Percentiles rank a stretch among this genome's conserved stretches.
phyloP scores from a whole-genome alignment of 129 eudicot species.

The Flaveria trinervia region DNA sequence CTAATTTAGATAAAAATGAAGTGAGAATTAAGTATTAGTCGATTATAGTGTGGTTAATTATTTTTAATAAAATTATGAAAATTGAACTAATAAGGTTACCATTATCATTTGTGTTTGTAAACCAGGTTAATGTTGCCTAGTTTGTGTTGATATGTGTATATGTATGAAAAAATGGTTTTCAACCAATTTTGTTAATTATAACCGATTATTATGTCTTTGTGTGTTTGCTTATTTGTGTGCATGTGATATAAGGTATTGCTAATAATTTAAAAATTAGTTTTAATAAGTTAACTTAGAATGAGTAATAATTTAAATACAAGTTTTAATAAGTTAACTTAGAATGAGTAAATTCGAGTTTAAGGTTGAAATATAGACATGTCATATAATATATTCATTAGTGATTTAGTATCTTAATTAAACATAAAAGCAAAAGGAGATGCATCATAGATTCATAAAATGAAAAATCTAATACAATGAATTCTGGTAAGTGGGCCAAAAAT shows the following conservation, averaged over 20 bases:
- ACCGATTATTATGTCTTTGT: not conserved
- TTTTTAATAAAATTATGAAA: not conserved
- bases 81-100: too few relatives aligned
- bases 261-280: not conserved
- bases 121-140: not conserved
- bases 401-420: not conserved
- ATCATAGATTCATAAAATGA: not conserved
- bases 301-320: not conserved
- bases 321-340: not conserved
- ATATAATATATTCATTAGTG: not conserved
- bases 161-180: not conserved
- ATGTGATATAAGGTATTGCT: not conserved
- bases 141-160: not conserved
- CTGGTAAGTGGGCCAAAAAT: not conserved
- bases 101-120: not conserved
- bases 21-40: too few relatives aligned
- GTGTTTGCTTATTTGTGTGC: not conserved
- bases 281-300: not conserved
- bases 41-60: too few relatives aligned
- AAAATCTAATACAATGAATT: not conserved
- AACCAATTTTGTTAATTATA: too few relatives aligned
- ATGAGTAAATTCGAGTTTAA: too few relatives aligned
- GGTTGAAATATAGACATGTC: not conserved
- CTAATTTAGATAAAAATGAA: too few relatives aligned
- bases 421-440: not conserved